Conservation (phyloP, 306 rosid species). For the Glycine soja region DNA sequence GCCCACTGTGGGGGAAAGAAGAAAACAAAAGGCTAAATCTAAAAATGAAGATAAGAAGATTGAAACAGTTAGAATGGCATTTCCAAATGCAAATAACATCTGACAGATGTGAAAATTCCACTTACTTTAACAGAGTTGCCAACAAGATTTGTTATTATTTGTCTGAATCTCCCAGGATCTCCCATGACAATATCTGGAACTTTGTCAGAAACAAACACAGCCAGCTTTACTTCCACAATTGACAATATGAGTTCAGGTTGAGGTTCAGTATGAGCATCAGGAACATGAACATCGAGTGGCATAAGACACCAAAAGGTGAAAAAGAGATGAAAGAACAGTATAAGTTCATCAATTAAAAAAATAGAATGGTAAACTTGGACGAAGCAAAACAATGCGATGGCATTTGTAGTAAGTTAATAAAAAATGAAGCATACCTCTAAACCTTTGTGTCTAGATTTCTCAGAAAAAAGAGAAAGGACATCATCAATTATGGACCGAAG, state of each 20-base stretch:
- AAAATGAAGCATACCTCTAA: conserved; percentile 67
- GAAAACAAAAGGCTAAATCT: not conserved
- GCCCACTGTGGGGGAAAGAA: not conserved
- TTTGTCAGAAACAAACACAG: conserved; percentile 88
- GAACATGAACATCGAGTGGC: conserved; percentile 41
- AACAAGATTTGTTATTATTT: conserved; percentile 88
- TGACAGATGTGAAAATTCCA: conserved; percentile 7
- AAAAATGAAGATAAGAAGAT: not conserved
- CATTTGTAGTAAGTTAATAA: conserved; percentile 18
- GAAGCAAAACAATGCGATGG: not conserved
- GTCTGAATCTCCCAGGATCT: conserved; percentile 96
- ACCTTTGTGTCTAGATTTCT: conserved; percentile 85
- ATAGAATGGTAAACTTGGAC: not conserved
- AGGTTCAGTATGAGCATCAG: not conserved
- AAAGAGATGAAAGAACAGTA: conserved; percentile 20
- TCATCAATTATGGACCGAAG: conserved; percentile 88
- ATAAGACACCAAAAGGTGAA: conserved; percentile 33
- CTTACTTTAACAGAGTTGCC: conserved; percentile 93
- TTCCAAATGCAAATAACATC: conserved; percentile 8
- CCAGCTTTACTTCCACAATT: conserved; percentile 68
- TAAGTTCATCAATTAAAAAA: conserved; percentile 40
- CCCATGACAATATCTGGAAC: conserved; percentile 86
- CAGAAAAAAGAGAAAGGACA: conserved; percentile 91
- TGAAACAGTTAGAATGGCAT: not conserved
- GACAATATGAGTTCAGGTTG: conserved; percentile 17